Evolutionary conservation across 495 filamentous ascomycete species (phyloP).

Genomic region (Xylaria sp.): DNA sequence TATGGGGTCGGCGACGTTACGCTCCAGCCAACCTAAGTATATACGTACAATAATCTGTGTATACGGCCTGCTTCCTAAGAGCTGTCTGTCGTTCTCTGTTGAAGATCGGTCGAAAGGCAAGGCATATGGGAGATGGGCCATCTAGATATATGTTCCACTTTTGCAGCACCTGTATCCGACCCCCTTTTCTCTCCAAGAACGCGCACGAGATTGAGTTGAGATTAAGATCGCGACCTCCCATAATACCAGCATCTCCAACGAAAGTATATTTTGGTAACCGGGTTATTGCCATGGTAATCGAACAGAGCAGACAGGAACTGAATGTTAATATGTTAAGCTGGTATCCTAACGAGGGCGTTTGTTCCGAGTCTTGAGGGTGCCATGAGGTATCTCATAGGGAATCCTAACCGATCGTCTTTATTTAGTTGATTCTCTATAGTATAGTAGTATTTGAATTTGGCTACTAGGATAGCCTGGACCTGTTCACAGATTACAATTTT

Average conservation of each 20-base stretch:
- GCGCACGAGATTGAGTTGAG: not conserved
- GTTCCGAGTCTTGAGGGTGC: constrained; percentile 1
- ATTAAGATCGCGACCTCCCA: not conserved
- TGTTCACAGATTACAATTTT: constrained; percentile 9
- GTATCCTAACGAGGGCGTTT: constrained; percentile 10
- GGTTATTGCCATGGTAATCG: not conserved
- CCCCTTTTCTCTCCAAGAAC: constrained; percentile 6
- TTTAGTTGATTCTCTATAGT: not conserved
- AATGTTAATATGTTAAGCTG: not conserved
- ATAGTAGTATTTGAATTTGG: not conserved
- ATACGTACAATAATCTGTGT: constrained; percentile 11
- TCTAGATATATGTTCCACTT: constrained; percentile 23
- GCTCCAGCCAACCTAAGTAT: constrained; percentile 2
- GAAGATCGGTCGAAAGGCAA: constrained; percentile 11
- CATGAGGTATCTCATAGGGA: constrained; percentile 2
- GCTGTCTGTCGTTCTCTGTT: not conserved
- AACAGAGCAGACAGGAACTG: not conserved
- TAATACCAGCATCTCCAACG: not conserved
- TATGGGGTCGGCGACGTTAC: not conserved
- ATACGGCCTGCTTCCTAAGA: constrained; percentile 5
- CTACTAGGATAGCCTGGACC: not conserved
- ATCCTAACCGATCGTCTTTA: not conserved
- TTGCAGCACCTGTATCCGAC: constrained; percentile 15
- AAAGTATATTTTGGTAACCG: not conserved
- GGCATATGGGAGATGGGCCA: not conserved